A percentile compares a stretch with the other conserved stretches of the same genome.
These are phyloP conservation scores for Inonotus obliquus DNA, from an alignment of 1,284 basidiomycete species.

Conservation along the genomic window DNA sequence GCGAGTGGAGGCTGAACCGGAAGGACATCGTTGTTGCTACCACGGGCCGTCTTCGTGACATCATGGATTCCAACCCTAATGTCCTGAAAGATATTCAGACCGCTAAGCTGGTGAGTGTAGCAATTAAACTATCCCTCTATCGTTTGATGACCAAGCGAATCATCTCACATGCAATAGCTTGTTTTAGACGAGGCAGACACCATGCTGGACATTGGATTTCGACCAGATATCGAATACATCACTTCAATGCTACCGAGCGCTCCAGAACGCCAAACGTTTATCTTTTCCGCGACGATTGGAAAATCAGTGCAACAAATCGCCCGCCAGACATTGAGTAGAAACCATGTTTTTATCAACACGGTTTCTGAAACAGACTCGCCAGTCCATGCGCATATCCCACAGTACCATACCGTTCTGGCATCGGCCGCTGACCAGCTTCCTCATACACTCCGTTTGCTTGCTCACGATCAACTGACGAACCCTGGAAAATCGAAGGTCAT, in stretches of 20 bases:
- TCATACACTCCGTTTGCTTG: constrained; percentile 77
- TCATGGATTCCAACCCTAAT: constrained; percentile 60
- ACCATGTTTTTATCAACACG: constrained; percentile 64
- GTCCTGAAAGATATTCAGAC: constrained; percentile 50
- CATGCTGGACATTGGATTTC: constrained; percentile 94
- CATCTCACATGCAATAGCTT: constrained; percentile 43
- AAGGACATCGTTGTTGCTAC: constrained; percentile 92
- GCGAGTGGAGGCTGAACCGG: constrained; percentile 57
- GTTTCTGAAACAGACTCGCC: constrained; percentile 47
- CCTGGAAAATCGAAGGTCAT: constrained; percentile 75
- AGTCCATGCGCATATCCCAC: constrained; percentile 79
- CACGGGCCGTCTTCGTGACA: constrained; percentile 84
- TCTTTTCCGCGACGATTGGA: constrained; percentile 90
- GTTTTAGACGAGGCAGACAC: constrained; percentile 96
- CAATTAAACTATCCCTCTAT: not conserved
- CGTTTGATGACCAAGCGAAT: constrained; percentile 11
- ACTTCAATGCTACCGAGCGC: constrained; percentile 60
- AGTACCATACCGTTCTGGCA: constrained; percentile 77
- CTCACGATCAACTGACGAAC: constrained; percentile 85
- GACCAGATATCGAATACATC: constrained; percentile 83
- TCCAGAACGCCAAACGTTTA: constrained; percentile 80
- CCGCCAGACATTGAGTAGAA: constrained; percentile 41
- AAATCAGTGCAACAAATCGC: constrained; percentile 62
- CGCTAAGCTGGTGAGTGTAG: constrained; percentile 52
- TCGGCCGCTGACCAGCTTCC: constrained; percentile 69